Conservation (phyloP, 2,329 filamentous ascomycete species). For the Colletotrichum sp. region DNA sequence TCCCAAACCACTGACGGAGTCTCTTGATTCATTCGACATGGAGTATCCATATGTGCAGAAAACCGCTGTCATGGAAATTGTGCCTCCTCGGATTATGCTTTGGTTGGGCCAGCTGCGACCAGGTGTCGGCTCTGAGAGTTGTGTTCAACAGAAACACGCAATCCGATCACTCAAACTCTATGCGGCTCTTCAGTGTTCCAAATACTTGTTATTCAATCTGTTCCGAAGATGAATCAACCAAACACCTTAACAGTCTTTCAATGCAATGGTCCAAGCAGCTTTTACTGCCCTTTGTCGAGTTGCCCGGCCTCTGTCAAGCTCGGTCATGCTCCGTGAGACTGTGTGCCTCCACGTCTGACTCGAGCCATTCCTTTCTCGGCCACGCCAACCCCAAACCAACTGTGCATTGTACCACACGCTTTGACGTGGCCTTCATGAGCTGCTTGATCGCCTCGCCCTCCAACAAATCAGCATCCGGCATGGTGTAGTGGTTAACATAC, state of each 20-base stretch:
- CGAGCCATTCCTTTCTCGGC: not conserved
- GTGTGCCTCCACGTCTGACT: not conserved
- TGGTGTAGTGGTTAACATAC: constrained; percentile 15
- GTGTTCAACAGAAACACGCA: not conserved
- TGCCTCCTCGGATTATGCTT: not conserved
- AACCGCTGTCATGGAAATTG: not conserved
- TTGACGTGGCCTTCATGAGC: not conserved
- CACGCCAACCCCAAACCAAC: not conserved
- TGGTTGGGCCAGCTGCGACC: not conserved
- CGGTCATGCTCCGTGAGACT: not conserved
- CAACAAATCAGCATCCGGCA: not conserved
- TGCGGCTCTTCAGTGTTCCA: not conserved
- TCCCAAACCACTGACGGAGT: not conserved
- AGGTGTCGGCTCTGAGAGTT: not conserved
- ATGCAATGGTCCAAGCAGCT: not conserved
- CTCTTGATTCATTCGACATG: constrained; percentile 1
- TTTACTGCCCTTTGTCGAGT: not conserved
- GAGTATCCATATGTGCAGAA: not conserved
- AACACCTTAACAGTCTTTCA: not conserved
- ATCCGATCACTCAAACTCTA: not conserved
- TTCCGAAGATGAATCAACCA: not conserved
- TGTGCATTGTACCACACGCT: not conserved
- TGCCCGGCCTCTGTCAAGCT: not conserved
- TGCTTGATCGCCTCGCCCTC: too few relatives aligned
- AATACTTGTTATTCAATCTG: not conserved